Evolutionary conservation across 2,329 filamentous ascomycete genomes (phyloP), one percentile per base, ranked within the genome.

Genomic region (Blastomyces gilchristii): DNA sequence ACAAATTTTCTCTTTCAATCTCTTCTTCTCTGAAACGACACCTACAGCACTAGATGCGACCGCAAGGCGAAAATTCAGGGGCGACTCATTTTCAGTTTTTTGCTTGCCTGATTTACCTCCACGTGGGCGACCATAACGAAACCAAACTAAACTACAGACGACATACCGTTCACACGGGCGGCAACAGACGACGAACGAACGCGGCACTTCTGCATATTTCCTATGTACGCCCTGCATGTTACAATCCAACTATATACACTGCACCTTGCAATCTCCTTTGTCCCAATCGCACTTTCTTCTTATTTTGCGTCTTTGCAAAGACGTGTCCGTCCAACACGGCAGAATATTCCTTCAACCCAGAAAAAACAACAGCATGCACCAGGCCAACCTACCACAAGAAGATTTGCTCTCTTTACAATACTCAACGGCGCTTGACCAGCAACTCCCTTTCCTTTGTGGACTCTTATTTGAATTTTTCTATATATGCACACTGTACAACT

Each of bases 1-100:
- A 45, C 22, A 28, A 58, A 25, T 45, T 45, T 58, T 57, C 18
- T 57, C 28, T 2, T 22, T 34, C 25, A 45, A 62, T 56, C 39
- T 50, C 67, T 63, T 70, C 66, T 66, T 67, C 60, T 67, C 65
- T 65, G 65, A 68, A 68, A 69, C 68, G 25, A 59, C 22, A 61
- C 41, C 59, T 50, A 25, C 47, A 50, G 47, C 47, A 50, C 59
- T 61, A 61, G 59, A 61, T 61, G 45, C 34, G 49, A 61, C 58
- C 58, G 59, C 59, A 61, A 61, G 59, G 59, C 37, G 12, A 47
- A 37, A 61, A 52, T 12, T 53, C 34, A 61, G 49, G 59, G 45
- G 57, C 25, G 57, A 34, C 43, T 47, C 39, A 45, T 45, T 45
- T 45, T 45, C 18, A 45, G 7, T 58, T 43, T 59, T 62, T 43